Conservation (phyloP, 495 filamentous ascomycete species). For the Jackrogersella multiformis region DNA sequence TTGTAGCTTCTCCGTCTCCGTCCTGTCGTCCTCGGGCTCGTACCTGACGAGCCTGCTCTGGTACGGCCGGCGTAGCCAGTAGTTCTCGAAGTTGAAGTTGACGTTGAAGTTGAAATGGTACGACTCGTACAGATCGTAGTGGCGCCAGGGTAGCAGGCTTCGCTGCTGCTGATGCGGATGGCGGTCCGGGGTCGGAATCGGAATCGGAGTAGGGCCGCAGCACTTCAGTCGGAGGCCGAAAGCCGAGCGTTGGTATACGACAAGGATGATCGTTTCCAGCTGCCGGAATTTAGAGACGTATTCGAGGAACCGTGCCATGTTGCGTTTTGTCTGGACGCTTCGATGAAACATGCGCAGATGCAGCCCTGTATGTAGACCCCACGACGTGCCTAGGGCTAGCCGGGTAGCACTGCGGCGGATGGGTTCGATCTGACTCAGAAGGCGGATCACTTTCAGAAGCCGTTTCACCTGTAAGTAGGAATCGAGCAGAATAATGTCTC, state of each 20-base stretch:
- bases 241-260: constrained; percentile 59
- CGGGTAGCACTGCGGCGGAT: constrained; percentile 54
- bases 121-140: constrained; percentile 53
- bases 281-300: constrained; percentile 54
- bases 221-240: constrained; percentile 55
- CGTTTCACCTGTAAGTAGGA: constrained; percentile 60
- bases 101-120: constrained; percentile 62
- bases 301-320: constrained; percentile 56
- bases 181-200: neutral
- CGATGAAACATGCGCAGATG: constrained; percentile 58
- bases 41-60: constrained; percentile 56
- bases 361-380: constrained; percentile 57
- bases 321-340: constrained; percentile 55
- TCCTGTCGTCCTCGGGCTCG: constrained; percentile 51
- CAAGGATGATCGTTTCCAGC: constrained; percentile 54
- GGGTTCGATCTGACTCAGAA: constrained; percentile 58
- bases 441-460: constrained; percentile 57
- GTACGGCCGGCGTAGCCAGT: constrained; percentile 53
- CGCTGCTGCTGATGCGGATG: neutral
- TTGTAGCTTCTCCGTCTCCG: constrained; percentile 29
- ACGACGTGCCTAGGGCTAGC: constrained; percentile 59
- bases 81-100: constrained; percentile 58
- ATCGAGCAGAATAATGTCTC: constrained; percentile 60
- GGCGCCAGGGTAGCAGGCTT: constrained; percentile 33
- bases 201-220: constrained; percentile 12